Conservation (phyloP, 2,329 filamentous ascomycete species). For the Aureobasidium musti region DNA sequence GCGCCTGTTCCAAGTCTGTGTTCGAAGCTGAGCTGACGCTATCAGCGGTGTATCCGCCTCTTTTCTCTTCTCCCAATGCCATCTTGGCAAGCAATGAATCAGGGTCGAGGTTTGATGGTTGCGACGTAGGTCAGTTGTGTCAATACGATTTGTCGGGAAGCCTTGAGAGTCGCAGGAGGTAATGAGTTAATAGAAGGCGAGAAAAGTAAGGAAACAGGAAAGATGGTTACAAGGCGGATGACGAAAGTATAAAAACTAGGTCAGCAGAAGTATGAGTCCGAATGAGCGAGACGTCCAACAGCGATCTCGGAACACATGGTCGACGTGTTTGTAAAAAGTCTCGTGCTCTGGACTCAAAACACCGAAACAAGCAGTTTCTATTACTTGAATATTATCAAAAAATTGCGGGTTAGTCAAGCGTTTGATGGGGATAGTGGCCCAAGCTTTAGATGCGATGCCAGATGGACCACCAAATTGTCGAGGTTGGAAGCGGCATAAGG, state of each 20-base stretch:
- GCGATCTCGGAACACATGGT: slow-evolving; percentile 23
- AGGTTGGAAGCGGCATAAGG: background rate
- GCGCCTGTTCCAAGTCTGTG: slow-evolving; percentile 24
- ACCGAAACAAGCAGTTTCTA: slow-evolving; percentile 17
- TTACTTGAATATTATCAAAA: slow-evolving; percentile 24
- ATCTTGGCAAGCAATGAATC: background rate
- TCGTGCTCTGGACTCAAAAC: slow-evolving; percentile 22
- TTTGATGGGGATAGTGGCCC: slow-evolving; percentile 16
- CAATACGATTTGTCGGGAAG: background rate
- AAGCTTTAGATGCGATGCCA: slow-evolving; percentile 3
- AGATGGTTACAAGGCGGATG: slow-evolving; percentile 19
- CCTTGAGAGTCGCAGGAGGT: background rate
- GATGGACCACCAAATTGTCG: background rate
- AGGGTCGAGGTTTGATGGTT: background rate
- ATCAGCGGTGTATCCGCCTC: slow-evolving; percentile 8
- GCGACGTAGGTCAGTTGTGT: background rate
- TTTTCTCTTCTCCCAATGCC: slow-evolving; percentile 20
- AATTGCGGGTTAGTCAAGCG: slow-evolving; percentile 18
- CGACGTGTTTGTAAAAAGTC: slow-evolving; percentile 2
- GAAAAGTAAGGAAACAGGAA: slow-evolving; percentile 16
- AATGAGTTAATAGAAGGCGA: background rate
- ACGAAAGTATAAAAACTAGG: slow-evolving; percentile 26
- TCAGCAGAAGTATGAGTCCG: slow-evolving; percentile 23
- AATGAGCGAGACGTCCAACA: slow-evolving; percentile 22
- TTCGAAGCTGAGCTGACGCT: slow-evolving; percentile 23